A percentile compares a stretch with the other conserved stretches of the same genome.
Conservation (phyloP, 129 eudicot species). For the Arctium minus region DNA sequence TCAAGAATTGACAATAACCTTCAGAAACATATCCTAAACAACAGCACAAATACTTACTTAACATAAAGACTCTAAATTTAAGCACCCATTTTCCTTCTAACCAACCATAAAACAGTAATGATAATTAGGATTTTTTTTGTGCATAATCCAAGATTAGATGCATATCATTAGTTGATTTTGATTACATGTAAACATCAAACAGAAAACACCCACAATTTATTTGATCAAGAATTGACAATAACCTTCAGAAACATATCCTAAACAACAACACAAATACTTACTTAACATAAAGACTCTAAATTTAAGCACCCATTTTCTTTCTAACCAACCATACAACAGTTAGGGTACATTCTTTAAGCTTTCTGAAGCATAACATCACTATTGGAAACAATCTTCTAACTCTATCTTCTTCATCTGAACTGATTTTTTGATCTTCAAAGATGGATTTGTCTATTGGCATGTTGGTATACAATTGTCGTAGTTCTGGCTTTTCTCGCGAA, state of each 20-base stretch:
- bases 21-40: conserved; percentile 1
- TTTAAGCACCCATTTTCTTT: conserved; percentile 16
- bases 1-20: neutral
- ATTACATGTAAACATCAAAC: neutral
- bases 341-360: conserved; percentile 20
- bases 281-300: neutral
- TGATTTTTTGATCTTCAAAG: neutral
- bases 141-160: neutral
- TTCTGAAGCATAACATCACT: conserved; percentile 5
- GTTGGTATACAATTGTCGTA: conserved; percentile 22
- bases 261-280: neutral
- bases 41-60: neutral
- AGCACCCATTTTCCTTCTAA: conserved; percentile 14
- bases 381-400: conserved; percentile 10
- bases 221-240: neutral
- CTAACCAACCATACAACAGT: conserved; percentile 9
- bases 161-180: neutral
- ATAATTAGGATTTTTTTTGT: neutral
- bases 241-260: conserved; percentile 1
- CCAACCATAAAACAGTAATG: neutral
- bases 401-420: neutral
- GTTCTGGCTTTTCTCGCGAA: conserved; percentile 15
- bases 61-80: neutral
- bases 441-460: conserved; percentile 13
- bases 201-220: neutral